Evolutionary conservation across 768 basidiomycete species (phyloP).

Genomic region (Kwoniella europaea): DNA sequence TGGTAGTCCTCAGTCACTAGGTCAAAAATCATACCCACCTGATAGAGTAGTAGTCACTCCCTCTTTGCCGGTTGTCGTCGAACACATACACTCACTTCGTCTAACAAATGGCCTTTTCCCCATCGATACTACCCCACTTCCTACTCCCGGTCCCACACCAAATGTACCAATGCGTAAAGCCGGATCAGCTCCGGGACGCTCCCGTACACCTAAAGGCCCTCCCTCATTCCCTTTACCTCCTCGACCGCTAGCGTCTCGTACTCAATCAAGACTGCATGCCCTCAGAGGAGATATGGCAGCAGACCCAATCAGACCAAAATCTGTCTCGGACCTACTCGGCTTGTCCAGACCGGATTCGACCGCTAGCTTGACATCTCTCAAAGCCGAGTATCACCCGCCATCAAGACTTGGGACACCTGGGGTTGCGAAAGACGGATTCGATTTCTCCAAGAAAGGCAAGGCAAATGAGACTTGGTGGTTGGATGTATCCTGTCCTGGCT

Average conservation of each 20-base stretch:
- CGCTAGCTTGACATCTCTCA: conserved; percentile 22
- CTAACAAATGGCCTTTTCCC: conserved; percentile 30
- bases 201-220: conserved; percentile 20
- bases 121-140: conserved; percentile 15
- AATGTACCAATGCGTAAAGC: conserved; percentile 23
- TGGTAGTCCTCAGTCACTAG: conserved; percentile 6
- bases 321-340: conserved; percentile 53
- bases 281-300: conserved; percentile 21
- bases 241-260: conserved; percentile 19
- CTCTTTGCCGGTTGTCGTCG: conserved; percentile 40
- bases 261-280: conserved; percentile 32
- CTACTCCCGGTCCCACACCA: conserved; percentile 16
- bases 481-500: conserved; percentile 83
- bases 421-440: background rate
- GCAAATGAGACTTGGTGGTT: conserved; percentile 74
- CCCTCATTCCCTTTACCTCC: conserved; percentile 32
- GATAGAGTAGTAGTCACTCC: conserved; percentile 52
- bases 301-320: conserved; percentile 44
- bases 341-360: conserved; percentile 34
- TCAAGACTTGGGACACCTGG: conserved; percentile 17
- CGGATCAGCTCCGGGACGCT: conserved; percentile 32
- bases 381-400: conserved; percentile 14
- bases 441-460: conserved; percentile 19
- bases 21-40: conserved; percentile 13
- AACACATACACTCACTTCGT: conserved; percentile 40